These are phyloP conservation scores for Boechera stricta DNA, from an alignment of 345 rosid species.

Conservation along the genomic window DNA sequence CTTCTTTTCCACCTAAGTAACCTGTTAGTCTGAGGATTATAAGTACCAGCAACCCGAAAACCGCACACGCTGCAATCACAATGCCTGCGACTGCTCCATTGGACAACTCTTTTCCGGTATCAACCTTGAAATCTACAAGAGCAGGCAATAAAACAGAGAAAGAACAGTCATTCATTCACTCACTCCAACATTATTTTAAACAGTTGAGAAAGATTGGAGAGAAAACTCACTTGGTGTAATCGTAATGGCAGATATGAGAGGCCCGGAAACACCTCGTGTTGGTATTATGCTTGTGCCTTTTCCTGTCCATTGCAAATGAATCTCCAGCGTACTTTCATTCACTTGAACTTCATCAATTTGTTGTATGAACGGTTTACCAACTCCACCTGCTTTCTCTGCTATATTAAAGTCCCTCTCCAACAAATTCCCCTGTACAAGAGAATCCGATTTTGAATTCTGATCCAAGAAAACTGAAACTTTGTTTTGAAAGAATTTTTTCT, in stretches of 20 bases:
- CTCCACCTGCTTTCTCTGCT: conserved; percentile 75
- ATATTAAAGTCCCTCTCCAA: conserved; percentile 68
- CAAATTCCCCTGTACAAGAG: conserved; percentile 57
- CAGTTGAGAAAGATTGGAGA: neutral
- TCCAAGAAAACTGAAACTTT: conserved; percentile 6
- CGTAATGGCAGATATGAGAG: conserved; percentile 82
- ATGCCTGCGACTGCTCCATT: conserved; percentile 75
- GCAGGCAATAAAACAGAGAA: conserved; percentile 7
- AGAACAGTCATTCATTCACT: conserved; percentile 9
- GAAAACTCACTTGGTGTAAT: conserved; percentile 74
- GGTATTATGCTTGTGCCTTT: conserved; percentile 83
- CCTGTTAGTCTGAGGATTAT: conserved; percentile 55
- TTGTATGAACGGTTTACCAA: conserved; percentile 47
- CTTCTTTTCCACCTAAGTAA: conserved; percentile 60
- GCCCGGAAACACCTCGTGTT: conserved; percentile 72
- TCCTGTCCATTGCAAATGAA: conserved; percentile 79
- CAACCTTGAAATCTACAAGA: conserved; percentile 67
- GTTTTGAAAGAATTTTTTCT: neutral
- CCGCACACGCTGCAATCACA: conserved; percentile 57
- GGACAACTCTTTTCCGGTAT: conserved; percentile 53
- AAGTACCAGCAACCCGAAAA: conserved; percentile 49
- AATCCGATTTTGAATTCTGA: neutral
- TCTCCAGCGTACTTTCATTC: conserved; percentile 71
- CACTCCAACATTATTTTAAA: neutral
- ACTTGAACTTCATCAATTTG: conserved; percentile 51